Evolutionary conservation across 1,139 yeast genomes (phyloP).

Genomic region (Yamadazyma oceani): DNA sequence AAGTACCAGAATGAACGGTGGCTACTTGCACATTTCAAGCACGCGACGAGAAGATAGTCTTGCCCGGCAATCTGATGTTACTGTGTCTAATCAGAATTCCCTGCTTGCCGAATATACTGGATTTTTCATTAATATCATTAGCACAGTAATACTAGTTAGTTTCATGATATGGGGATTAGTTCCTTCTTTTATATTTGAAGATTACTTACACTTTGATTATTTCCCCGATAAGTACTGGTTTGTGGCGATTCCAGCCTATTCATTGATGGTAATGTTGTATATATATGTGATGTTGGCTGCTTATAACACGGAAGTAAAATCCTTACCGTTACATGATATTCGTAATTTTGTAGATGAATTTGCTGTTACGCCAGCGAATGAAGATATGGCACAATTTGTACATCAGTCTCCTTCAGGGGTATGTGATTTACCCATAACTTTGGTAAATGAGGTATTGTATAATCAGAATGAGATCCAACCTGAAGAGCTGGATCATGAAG

Average conservation of each 20-base stretch:
- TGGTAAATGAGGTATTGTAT: slow-evolving; percentile 67
- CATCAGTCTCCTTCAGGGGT: slow-evolving; percentile 74
- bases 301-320: slow-evolving; percentile 72
- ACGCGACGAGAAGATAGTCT: slow-evolving; percentile 43
- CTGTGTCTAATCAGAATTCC: slow-evolving; percentile 63
- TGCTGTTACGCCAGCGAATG: slow-evolving; percentile 49
- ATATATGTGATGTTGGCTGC: slow-evolving; percentile 67
- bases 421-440: slow-evolving; percentile 73
- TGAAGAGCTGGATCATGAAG: neutral
- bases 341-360: slow-evolving; percentile 69
- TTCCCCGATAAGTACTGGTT: slow-evolving; percentile 92
- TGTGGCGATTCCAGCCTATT: slow-evolving; percentile 66
- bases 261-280: slow-evolving; percentile 68
- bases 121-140: slow-evolving; percentile 69
- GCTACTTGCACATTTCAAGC: neutral
- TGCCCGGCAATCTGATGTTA: slow-evolving; percentile 76
- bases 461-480: too few species aligned
- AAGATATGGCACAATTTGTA: slow-evolving; percentile 32
- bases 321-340: slow-evolving; percentile 57
- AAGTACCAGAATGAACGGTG: neutral
- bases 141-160: slow-evolving; percentile 47
- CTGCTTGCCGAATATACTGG: slow-evolving; percentile 81
- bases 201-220: slow-evolving; percentile 59
- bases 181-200: slow-evolving; percentile 53
- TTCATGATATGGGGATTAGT: slow-evolving; percentile 72